These are phyloP conservation scores for Ustilaginoidea virens DNA, from an alignment of 2,329 filamentous ascomycete species.

Conservation along the genomic window DNA sequence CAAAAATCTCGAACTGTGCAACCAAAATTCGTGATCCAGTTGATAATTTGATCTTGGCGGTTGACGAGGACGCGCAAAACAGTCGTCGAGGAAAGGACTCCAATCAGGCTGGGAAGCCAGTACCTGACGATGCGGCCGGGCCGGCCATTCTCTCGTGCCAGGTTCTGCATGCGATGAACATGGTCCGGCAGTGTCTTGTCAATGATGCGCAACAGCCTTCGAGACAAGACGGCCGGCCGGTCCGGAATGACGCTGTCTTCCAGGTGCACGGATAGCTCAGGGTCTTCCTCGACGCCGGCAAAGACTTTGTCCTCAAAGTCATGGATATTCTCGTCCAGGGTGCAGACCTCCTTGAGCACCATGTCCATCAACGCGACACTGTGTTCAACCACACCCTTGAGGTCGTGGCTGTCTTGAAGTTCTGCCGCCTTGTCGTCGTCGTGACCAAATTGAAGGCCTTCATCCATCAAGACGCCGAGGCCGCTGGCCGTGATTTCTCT, in stretches of 20 bases:
- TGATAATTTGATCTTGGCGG: conserved; percentile 57
- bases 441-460: conserved; percentile 56
- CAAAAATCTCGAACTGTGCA: conserved; percentile 77
- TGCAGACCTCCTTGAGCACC: conserved; percentile 57
- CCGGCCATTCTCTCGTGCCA: conserved; percentile 53
- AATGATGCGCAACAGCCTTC: conserved; percentile 55
- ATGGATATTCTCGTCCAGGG: conserved; percentile 43
- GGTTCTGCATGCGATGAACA: conserved; percentile 32
- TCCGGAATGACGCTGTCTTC: conserved; percentile 27
- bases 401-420: conserved; percentile 32
- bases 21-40: conserved; percentile 69
- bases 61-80: conserved; percentile 66
- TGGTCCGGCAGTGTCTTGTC: conserved; percentile 54
- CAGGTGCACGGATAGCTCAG: conserved; percentile 37
- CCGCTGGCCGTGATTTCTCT: conserved; percentile 73
- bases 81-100: conserved; percentile 72
- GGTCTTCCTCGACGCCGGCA: conserved; percentile 44
- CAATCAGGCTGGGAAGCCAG: conserved; percentile 63
- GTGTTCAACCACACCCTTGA: conserved; percentile 61
- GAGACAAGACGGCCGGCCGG: conserved; percentile 46
- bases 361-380: conserved; percentile 79
- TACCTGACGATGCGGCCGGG: conserved; percentile 67
- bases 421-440: conserved; percentile 42
- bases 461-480: conserved; percentile 74
- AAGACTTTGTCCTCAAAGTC: conserved; percentile 55